A percentile compares a stretch with the other conserved stretches of the same genome.
phyloP scores from a whole-genome alignment of 1,284 basidiomycete species.

The Apiotrichum porosum region DNA sequence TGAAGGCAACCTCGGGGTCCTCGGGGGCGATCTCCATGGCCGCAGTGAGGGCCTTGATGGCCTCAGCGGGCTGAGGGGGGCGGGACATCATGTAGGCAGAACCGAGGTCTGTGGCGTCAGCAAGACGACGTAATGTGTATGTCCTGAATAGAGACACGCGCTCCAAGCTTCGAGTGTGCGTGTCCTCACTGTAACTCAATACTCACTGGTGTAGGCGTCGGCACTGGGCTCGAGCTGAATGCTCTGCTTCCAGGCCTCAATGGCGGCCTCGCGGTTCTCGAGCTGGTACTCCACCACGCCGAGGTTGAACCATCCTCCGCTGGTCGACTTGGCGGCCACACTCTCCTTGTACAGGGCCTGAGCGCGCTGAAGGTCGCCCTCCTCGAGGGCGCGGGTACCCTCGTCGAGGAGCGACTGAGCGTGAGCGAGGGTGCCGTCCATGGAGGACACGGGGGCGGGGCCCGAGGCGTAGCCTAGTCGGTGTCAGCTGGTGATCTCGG shows the following conservation, averaged over 20 bases:
- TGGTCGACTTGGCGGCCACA: slow-evolving; percentile 71
- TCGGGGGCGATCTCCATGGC: slow-evolving; percentile 80
- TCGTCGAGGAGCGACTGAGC: slow-evolving; percentile 76
- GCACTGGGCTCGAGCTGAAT: slow-evolving; percentile 78
- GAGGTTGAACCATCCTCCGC: slow-evolving; percentile 50
- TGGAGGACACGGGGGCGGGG: slow-evolving; percentile 67
- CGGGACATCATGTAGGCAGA: slow-evolving; percentile 88
- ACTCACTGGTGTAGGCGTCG: slow-evolving; percentile 82
- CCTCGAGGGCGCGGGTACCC: slow-evolving; percentile 81
- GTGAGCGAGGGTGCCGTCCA: slow-evolving; percentile 77
- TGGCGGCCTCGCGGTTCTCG: slow-evolving; percentile 71
- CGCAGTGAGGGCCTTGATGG: slow-evolving; percentile 80
- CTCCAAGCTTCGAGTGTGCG: slow-evolving; percentile 45
- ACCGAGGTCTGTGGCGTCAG: slow-evolving; percentile 64
- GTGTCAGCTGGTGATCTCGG: slow-evolving; percentile 1
- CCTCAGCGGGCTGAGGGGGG: slow-evolving; percentile 79
- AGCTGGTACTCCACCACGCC: slow-evolving; percentile 48
- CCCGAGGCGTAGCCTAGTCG: slow-evolving; percentile 73
- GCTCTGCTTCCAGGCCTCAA: slow-evolving; percentile 79
- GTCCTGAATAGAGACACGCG: no score
- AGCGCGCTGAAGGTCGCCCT: slow-evolving; percentile 78
- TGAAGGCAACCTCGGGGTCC: slow-evolving; percentile 92
- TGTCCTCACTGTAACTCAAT: no score
- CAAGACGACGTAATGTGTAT: no score
- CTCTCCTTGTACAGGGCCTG: slow-evolving; percentile 74